Percentiles rank a stretch among this genome's conserved stretches.
Conservation (phyloP, 805 yeast genomes). For the Monosporozyma unispora region DNA sequence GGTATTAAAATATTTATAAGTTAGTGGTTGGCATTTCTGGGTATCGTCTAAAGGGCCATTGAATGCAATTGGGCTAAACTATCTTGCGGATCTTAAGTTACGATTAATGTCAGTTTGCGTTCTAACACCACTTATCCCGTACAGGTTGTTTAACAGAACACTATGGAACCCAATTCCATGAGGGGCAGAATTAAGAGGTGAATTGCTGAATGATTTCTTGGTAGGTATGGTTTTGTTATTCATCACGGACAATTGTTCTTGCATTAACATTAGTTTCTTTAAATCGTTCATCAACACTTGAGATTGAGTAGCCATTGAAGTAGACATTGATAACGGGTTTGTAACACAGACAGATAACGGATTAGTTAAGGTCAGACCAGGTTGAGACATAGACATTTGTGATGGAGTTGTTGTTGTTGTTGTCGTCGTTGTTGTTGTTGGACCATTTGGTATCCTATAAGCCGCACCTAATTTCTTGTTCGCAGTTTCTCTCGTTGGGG, state of each 20-base stretch:
- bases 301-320: conserved; percentile 2
- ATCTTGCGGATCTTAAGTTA: not conserved
- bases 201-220: not conserved
- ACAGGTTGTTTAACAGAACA: conserved; percentile 6
- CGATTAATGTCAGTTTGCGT: not conserved
- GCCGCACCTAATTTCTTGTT: not conserved
- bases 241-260: not conserved
- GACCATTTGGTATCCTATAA: not conserved
- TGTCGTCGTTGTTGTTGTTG: not conserved
- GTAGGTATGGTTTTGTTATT: conserved; percentile 1
- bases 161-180: conserved; percentile 7
- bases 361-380: not conserved
- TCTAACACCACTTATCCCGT: conserved; percentile 5
- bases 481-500: not conserved
- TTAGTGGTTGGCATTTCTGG: not conserved
- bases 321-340: not conserved
- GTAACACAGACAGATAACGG: not conserved
- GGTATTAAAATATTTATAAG: not conserved
- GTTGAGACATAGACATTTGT: conserved; percentile 1
- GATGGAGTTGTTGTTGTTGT: not conserved
- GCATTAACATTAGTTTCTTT: conserved; percentile 2
- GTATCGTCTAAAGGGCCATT: not conserved
- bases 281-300: conserved; percentile 7
- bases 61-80: not conserved
- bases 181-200: not conserved